These are phyloP conservation scores for Limtongia smithiae DNA, from an alignment of 805 yeast genomes.

Conservation along the genomic window DNA sequence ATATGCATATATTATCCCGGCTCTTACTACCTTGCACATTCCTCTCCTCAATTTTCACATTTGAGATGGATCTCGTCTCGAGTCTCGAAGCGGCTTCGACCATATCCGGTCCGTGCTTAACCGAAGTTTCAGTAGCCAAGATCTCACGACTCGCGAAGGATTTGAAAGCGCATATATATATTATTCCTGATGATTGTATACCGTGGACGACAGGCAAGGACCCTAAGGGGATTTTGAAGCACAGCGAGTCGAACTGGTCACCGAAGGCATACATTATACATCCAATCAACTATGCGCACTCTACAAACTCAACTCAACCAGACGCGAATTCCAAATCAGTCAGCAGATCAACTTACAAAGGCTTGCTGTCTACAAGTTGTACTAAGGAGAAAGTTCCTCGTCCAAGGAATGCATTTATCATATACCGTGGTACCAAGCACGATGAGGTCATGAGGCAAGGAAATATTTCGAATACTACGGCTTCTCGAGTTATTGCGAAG, in stretches of 20 bases:
- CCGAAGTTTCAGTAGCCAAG: not conserved
- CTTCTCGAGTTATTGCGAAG: conserved; percentile 15
- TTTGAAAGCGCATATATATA: not conserved
- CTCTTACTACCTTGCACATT: too few species aligned
- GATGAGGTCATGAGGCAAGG: conserved; percentile 10
- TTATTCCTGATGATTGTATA: not conserved
- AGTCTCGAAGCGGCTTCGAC: too few species aligned
- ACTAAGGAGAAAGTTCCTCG: conserved; percentile 11
- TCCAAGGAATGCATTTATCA: conserved; percentile 19
- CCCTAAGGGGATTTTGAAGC: too few species aligned
- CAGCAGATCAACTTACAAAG: not conserved
- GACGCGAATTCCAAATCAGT: not conserved
- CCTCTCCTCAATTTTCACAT: too few species aligned
- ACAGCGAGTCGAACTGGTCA: not conserved
- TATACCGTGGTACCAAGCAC: conserved; percentile 14
- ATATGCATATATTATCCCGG: too few species aligned
- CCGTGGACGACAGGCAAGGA: too few species aligned
- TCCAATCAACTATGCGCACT: not conserved
- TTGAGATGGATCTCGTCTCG: too few species aligned
- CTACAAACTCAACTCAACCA: too few species aligned
- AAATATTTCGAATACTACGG: conserved; percentile 10
- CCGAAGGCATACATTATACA: not conserved
- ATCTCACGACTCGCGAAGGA: too few species aligned
- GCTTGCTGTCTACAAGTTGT: not conserved
- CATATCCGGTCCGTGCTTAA: not conserved